Evolutionary conservation across 2,329 filamentous ascomycete species (phyloP), one percentile per base, ranked within the genome.

Genomic region (Dryadomyces quercivorus): DNA sequence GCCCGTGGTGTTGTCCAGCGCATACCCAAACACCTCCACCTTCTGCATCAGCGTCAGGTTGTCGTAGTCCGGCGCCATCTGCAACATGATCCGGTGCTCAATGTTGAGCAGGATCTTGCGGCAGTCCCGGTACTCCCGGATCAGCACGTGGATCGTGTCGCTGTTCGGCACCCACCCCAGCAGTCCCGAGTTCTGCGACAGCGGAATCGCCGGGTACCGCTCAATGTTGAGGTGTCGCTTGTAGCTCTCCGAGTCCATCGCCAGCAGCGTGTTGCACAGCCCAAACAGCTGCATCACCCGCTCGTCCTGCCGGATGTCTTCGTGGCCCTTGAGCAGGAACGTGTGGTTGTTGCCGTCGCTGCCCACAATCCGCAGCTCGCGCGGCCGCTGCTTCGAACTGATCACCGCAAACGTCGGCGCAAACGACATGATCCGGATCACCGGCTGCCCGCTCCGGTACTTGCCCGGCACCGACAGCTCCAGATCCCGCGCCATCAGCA

Each of bases 11-110:
- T 99, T 99, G 71, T 99, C 94, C 57, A 99, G 83, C 5, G 93
- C 94, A 67, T 99, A 99, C 36, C 93, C 92, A 66, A 99, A 99
- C 12, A 99, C 93, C 69, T 99, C 94, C 0, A 98, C 94, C 72
- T 98, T 99, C 67, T 99, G 94, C 93, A 99, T 97, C 40, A 99
- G 80, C 1, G 94, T 97, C 49, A 99, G 82, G 64, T 95, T 96
- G 66, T 98, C 93, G 65, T 97, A 98, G 67, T 99, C 93, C 0
- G 93, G 94, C 22, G 93, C 93, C 93, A 98, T 98, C 69, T 99
- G 94, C 55, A 99, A 75, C 93, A 99, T 99, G 67, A 98, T 98
- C 46, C 94, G 86, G 67, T 99, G 93, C 72, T 99, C 93, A 60
- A 99, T 99, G 65, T 98, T 99, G 61, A 98, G 84, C 43, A 99